Evolutionary conservation across 2,329 filamentous ascomycete species (phyloP).

Genomic region (Fusarium sp.): DNA sequence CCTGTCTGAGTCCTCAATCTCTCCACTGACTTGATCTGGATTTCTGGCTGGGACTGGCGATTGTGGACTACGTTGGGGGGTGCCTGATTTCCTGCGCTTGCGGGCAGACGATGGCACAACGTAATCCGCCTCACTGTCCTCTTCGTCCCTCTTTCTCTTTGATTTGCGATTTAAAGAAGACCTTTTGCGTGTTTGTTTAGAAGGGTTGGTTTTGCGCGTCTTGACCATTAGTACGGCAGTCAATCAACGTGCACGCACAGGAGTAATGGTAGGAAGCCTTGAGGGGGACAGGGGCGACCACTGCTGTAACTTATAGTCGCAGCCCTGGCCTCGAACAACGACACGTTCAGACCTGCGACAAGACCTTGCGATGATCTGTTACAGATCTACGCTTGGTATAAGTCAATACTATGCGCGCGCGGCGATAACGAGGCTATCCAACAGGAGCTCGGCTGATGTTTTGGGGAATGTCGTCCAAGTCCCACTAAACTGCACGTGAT

Average conservation of each 20-base stretch:
- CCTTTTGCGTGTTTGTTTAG: constrained; percentile 34
- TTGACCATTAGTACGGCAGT: constrained; percentile 49
- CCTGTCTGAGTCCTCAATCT: not conserved
- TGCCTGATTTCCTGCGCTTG: constrained; percentile 16
- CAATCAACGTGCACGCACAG: constrained; percentile 8
- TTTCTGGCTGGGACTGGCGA: not conserved
- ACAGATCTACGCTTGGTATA: constrained; percentile 48
- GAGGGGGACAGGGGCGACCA: constrained; percentile 15
- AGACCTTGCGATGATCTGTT: constrained; percentile 43
- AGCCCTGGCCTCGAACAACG: constrained; percentile 18
- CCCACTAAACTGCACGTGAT: constrained; percentile 45
- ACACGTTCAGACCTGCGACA: constrained; percentile 10
- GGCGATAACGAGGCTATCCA: constrained; percentile 40
- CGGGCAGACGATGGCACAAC: not conserved
- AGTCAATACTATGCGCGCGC: constrained; percentile 47
- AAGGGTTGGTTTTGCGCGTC: constrained; percentile 40
- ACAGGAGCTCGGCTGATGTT: constrained; percentile 39
- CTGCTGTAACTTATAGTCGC: constrained; percentile 3
- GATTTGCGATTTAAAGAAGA: constrained; percentile 35
- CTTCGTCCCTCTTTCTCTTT: constrained; percentile 16
- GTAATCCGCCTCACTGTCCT: constrained; percentile 8
- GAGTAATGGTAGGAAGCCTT: constrained; percentile 14
- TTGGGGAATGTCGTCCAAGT: constrained; percentile 36
- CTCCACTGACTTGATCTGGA: not conserved
- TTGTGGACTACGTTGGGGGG: not conserved